Conservation (phyloP, 2,329 filamentous ascomycete species). For the Pseudomassariella vexata region DNA sequence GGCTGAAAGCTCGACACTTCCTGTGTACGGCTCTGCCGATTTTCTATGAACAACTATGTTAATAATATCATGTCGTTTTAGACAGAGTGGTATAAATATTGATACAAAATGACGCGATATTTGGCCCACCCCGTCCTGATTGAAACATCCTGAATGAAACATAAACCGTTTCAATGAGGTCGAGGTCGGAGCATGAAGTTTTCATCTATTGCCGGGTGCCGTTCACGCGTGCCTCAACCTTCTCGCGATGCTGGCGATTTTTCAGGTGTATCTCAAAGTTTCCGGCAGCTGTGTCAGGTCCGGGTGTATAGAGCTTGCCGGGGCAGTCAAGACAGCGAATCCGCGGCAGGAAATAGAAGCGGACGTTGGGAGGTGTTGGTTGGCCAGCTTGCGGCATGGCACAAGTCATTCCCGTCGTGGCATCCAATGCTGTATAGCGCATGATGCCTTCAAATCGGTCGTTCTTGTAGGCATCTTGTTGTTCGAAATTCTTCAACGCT, state of each 20-base stretch:
- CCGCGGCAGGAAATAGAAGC: slow-evolving; percentile 78
- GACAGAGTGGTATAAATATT: too few relatives aligned
- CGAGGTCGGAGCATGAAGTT: too few relatives aligned
- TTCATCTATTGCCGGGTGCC: not conserved
- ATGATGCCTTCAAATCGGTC: slow-evolving; percentile 87
- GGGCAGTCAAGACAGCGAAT: slow-evolving; percentile 92
- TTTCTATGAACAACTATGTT: too few relatives aligned
- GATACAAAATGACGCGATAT: too few relatives aligned
- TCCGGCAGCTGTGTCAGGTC: slow-evolving; percentile 74
- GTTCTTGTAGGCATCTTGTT: slow-evolving; percentile 59
- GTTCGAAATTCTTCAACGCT: slow-evolving; percentile 65
- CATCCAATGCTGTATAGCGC: slow-evolving; percentile 81
- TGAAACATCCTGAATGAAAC: too few relatives aligned
- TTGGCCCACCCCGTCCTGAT: too few relatives aligned
- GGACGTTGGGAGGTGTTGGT: slow-evolving; percentile 56
- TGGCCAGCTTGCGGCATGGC: slow-evolving; percentile 41
- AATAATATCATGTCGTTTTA: too few relatives aligned
- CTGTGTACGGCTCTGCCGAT: too few relatives aligned
- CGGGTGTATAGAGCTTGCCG: slow-evolving; percentile 88
- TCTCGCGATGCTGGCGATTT: slow-evolving; percentile 73
- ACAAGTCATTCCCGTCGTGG: slow-evolving; percentile 60
- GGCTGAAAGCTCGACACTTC: too few relatives aligned
- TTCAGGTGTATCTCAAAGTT: slow-evolving; percentile 93
- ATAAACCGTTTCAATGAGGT: too few relatives aligned
- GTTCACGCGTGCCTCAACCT: slow-evolving; percentile 43